Evolutionary conservation across 371 early-diverging fungal genomes (phyloP), one percentile per base, ranked within the genome.

Genomic region (Mortierella sp.): DNA sequence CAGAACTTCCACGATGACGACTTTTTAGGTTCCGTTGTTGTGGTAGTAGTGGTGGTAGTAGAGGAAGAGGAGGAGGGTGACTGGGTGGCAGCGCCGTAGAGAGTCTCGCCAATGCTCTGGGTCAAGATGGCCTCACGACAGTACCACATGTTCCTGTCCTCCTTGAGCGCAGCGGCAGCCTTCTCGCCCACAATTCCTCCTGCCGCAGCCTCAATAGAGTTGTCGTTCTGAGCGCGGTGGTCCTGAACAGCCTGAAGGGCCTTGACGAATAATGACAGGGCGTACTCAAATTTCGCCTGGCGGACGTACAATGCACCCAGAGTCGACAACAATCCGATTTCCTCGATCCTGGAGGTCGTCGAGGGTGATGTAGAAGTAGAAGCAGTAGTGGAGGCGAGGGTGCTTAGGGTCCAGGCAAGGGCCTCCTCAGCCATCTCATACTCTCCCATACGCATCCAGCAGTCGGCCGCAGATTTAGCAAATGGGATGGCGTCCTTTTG

Each of bases 391-490:
- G 53, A 24, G 37, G 69, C 26, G 21, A 69, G 11, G n/a, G 59
- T 74, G 50, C 74, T 81, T 28, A 85, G 57, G 5, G 78, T 78
- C 86, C 86, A 85, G 46, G 76, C 75, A 13, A 85, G 53, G 8
- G 86, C 86, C 34, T 85, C 86, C 70, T 85, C 86, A 46, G 86
- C 86, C 34, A 78, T 64, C 16, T 81, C 86, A 31, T 85, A 85
- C 46, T 81, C 81, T 70, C 81, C 86, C 64, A 85, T 46, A 8
- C 82, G 81, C 86, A 85, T 85, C 86, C 86, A 85, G 59, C 86
- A 78, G n/a, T 81, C 75, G 3, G 86, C 86, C 0, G 86, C 86
- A 5, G 54, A 54, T 24, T 79, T 81, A 2, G 86, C 76, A 51
- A 71, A 85, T 5, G 46, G 46, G 9, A 76, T 34, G 10, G 77